phyloP scores from a whole-genome alignment of 2,329 filamentous ascomycete species.

The Knoxdaviesia proteae region DNA sequence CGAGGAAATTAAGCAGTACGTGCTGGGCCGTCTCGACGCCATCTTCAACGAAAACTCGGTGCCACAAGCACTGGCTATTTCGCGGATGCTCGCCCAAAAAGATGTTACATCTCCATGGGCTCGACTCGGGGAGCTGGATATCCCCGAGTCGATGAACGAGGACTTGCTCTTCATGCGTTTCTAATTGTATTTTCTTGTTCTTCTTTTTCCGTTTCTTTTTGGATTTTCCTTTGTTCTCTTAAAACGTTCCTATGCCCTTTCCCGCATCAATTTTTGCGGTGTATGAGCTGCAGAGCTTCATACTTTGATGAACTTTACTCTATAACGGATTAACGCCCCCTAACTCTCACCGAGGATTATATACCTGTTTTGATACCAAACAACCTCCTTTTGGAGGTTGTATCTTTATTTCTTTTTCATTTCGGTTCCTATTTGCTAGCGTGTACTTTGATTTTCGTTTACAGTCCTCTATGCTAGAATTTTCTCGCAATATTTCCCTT shows the following conservation, averaged over 20 bases:
- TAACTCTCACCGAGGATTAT: no score
- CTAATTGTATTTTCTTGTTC: neutral
- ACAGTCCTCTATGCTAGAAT: neutral
- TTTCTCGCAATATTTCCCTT: no score
- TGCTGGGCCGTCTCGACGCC: constrained; percentile 21
- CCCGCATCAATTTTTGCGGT: no score
- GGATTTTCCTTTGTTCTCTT: neutral
- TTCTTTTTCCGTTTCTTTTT: neutral
- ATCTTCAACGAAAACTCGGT: constrained; percentile 24
- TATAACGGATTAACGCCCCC: no score
- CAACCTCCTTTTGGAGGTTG: no score
- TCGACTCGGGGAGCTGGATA: neutral
- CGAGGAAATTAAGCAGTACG: constrained; percentile 19
- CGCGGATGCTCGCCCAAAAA: constrained; percentile 6
- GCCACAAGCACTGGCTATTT: constrained; percentile 21
- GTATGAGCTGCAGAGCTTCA: no score
- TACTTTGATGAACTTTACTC: no score
- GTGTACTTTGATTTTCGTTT: neutral
- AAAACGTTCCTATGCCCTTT: neutral
- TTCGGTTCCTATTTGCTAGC: neutral
- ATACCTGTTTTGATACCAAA: no score
- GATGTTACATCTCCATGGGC: neutral
- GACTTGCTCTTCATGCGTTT: neutral
- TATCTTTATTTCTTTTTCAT: no score
- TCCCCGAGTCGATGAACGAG: neutral